phyloP scores from a whole-genome alignment of 495 filamentous ascomycete species.

The Chaetomium tenue region DNA sequence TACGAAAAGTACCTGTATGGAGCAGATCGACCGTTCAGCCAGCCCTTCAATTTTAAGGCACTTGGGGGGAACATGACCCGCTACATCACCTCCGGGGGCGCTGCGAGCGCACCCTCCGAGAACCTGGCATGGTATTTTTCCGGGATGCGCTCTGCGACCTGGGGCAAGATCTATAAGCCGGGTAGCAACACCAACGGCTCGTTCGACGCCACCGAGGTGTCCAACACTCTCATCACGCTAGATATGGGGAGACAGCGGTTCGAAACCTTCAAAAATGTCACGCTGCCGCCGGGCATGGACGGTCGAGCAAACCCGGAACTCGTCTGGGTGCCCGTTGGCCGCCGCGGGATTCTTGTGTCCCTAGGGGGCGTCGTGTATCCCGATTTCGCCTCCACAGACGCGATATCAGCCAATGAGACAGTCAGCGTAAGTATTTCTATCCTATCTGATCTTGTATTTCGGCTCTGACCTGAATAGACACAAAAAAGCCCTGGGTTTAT shows the following conservation, averaged over 20 bases:
- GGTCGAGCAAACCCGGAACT: constrained; percentile 62
- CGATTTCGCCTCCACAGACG: constrained; percentile 30
- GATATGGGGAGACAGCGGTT: constrained; percentile 54
- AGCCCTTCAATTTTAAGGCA: constrained; percentile 37
- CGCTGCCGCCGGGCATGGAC: constrained; percentile 50
- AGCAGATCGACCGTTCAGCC: constrained; percentile 39
- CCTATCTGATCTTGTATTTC: neutral
- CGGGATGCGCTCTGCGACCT: constrained; percentile 52
- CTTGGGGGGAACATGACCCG: constrained; percentile 48
- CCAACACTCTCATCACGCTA: constrained; percentile 58
- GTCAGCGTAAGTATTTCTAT: constrained; percentile 43
- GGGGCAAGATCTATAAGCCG: constrained; percentile 46
- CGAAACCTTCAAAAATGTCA: constrained; percentile 56
- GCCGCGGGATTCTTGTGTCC: constrained; percentile 61
- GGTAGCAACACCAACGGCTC: constrained; percentile 27
- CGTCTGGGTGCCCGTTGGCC: constrained; percentile 68
- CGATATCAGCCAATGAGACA: constrained; percentile 38
- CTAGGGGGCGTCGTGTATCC: constrained; percentile 66
- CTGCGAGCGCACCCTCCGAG: constrained; percentile 65
- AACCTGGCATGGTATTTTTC: constrained; percentile 72
- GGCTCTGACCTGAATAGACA: constrained; percentile 34
- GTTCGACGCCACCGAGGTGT: constrained; percentile 38
- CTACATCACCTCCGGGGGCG: constrained; percentile 64
- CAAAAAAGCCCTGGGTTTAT: constrained; percentile 59
- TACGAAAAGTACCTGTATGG: constrained; percentile 57